Conservation (phyloP, 805 yeast species). For the Deakozyma indianensis region DNA sequence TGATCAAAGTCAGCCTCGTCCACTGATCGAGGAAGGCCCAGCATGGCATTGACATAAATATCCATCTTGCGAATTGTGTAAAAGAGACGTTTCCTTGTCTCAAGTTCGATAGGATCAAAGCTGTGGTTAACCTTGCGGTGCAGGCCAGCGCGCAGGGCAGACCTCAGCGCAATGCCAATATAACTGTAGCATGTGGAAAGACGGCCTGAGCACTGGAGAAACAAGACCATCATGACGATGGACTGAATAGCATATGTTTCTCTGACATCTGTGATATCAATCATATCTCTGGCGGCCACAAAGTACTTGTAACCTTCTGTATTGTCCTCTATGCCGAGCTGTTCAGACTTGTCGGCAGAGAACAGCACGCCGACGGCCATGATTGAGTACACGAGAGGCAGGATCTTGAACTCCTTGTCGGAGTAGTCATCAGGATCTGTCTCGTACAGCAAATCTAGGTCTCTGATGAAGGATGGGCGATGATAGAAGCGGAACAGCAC, state of each 20-base stretch:
- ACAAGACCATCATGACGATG: slow-evolving; percentile 71
- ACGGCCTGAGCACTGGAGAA: slow-evolving; percentile 78
- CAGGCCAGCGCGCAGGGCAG: slow-evolving; percentile 70
- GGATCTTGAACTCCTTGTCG: slow-evolving; percentile 55
- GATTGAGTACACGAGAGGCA: slow-evolving; percentile 74
- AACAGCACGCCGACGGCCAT: slow-evolving; percentile 81
- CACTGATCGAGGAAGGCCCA: slow-evolving; percentile 73
- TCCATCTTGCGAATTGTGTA: slow-evolving; percentile 90
- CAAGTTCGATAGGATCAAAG: slow-evolving; percentile 66
- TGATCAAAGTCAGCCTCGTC: slow-evolving; percentile 75
- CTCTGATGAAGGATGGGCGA: slow-evolving; percentile 63
- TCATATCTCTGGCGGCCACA: slow-evolving; percentile 61
- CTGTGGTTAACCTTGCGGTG: slow-evolving; percentile 55
- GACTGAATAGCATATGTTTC: slow-evolving; percentile 77
- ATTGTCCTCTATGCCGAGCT: slow-evolving; percentile 23
- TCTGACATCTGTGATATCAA: slow-evolving; percentile 73
- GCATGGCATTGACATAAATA: slow-evolving; percentile 70
- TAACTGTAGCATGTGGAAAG: slow-evolving; percentile 79
- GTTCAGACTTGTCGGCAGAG: slow-evolving; percentile 28
- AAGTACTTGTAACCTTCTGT: slow-evolving; percentile 66
- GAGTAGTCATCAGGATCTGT: slow-evolving; percentile 61
- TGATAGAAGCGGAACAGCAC: slow-evolving; percentile 77
- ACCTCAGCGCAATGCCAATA: slow-evolving; percentile 74
- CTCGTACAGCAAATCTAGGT: slow-evolving; percentile 60
- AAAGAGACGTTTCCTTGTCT: slow-evolving; percentile 70